phyloP scores from a whole-genome alignment of 768 basidiomycete species.

The Pleurotus tuber-regium region DNA sequence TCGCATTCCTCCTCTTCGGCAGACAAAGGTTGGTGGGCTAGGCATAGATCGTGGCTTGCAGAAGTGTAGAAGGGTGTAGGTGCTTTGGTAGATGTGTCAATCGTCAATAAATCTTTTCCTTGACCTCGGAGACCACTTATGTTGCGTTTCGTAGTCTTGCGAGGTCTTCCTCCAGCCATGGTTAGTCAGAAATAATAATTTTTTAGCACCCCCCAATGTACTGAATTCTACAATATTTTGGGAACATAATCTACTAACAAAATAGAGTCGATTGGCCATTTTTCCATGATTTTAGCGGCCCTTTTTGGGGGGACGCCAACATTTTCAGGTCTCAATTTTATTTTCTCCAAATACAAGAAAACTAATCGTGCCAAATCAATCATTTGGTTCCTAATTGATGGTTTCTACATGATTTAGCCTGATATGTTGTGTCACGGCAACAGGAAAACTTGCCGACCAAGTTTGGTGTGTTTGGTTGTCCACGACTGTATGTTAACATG shows the following conservation, averaged over 20 bases:
- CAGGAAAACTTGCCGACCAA: too few relatives aligned
- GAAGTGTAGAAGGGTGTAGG: neutral
- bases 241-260: neutral
- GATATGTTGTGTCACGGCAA: too few relatives aligned
- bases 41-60: neutral
- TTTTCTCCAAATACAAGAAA: neutral
- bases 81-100: neutral
- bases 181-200: neutral
- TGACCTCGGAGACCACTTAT: neutral
- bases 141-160: neutral
- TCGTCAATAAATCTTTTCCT: neutral
- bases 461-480: too few relatives aligned
- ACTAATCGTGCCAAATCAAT: neutral
- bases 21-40: neutral
- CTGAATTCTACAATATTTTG: neutral
- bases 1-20: neutral
- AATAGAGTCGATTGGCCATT: conserved; percentile 11
- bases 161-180: neutral
- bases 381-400: neutral
- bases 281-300: conserved; percentile 8
- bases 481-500: too few relatives aligned
- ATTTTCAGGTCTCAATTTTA: conserved; percentile 5
- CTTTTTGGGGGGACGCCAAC: conserved; percentile 5
- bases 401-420: too few relatives aligned
- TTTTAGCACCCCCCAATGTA: neutral